Base-by-base conservation (phyloP, 768 basidiomycete species). In the Leccinum boreale region DNA sequence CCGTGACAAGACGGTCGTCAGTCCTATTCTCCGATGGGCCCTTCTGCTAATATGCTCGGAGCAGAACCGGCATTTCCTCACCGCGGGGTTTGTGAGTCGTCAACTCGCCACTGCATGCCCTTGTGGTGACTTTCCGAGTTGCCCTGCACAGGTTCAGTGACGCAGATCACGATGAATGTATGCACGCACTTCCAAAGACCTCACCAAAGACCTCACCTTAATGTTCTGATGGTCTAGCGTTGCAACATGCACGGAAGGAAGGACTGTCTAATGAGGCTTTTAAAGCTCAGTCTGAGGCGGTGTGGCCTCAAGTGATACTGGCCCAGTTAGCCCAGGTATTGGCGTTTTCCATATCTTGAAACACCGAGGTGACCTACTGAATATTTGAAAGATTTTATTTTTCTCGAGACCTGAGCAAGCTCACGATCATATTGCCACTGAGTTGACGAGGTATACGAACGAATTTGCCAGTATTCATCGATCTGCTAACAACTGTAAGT, bases 221-320 rank as follows among this genome's bases (percentile, higher is more conserved):
- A 31, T 36, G 39, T 14, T 11, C 12, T 24, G 31, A 48, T 36
- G 21, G 11, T 23, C 52, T 26, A 21, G 24, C 46, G 8, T 29
- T 21, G 15, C 51, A 46, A 10, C 11, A 47, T 59, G 10, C 29
- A 47, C 26, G 14, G 52, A 64, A 50, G 17, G 52, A 64, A 50
- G 55, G 47, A 23, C 24, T 26, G 15, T 9, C 4, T 39, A 39
- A 39, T n/a, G 39, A 39, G n/a, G 39, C 36, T 39, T 39, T n/a
- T 44, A 42, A 54, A 44, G 49, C 24, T 45, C 50, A 44, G n/a
- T 44, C 10, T 2, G 28, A 56, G 58, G 66, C 62, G 36, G 52
- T 67, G 59, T 55, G 11, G 23, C 36, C 39, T 53, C 45, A 9
- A 26, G 14, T 19, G 10, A 28, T 28, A 9, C 28, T n/a, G 39